Evolutionary conservation across 495 filamentous ascomycete genomes (phyloP).

Genomic region (Pyrenula aspistea): DNA sequence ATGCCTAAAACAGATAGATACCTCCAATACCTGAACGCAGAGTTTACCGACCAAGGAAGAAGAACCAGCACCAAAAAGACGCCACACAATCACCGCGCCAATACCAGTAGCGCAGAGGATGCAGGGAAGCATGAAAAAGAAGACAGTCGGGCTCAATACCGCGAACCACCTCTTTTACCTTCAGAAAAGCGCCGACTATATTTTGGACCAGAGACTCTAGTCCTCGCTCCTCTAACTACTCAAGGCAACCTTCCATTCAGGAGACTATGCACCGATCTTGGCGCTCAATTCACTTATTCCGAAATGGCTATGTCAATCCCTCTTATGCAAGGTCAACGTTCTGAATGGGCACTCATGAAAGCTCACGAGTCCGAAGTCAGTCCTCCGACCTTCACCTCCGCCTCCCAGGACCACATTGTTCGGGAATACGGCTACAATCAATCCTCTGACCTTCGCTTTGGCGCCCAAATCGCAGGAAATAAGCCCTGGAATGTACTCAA

Average conservation of each 20-base stretch:
- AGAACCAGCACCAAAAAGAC: slow-evolving; percentile 19
- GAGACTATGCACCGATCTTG: slow-evolving; percentile 77
- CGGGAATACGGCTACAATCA: slow-evolving; percentile 56
- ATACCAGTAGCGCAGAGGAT: slow-evolving; percentile 10
- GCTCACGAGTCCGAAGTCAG: slow-evolving; percentile 69
- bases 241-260: slow-evolving; percentile 97
- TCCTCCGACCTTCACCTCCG: slow-evolving; percentile 45
- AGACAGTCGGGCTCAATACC: slow-evolving; percentile 67
- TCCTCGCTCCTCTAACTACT: slow-evolving; percentile 80
- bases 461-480: slow-evolving; percentile 81
- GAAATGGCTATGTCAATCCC: slow-evolving; percentile 95
- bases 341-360: slow-evolving; percentile 90
- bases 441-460: slow-evolving; percentile 72
- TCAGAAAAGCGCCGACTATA: slow-evolving; percentile 91
- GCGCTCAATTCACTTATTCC: slow-evolving; percentile 89
- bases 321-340: slow-evolving; percentile 78
- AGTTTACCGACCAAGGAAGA: background rate
- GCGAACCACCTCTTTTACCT: slow-evolving; percentile 72
- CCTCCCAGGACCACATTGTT: slow-evolving; percentile 36
- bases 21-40: slow-evolving; percentile 51
- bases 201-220: slow-evolving; percentile 84
- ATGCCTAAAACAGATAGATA: slow-evolving; percentile 66
- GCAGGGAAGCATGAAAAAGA: slow-evolving; percentile 29
- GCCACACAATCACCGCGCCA: slow-evolving; percentile 1
- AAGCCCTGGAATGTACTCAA: slow-evolving; percentile 82